Evolutionary conservation across 208 protist genomes (phyloP), one percentile per base, ranked within the genome.

Genomic region (Leishmania turanica): DNA sequence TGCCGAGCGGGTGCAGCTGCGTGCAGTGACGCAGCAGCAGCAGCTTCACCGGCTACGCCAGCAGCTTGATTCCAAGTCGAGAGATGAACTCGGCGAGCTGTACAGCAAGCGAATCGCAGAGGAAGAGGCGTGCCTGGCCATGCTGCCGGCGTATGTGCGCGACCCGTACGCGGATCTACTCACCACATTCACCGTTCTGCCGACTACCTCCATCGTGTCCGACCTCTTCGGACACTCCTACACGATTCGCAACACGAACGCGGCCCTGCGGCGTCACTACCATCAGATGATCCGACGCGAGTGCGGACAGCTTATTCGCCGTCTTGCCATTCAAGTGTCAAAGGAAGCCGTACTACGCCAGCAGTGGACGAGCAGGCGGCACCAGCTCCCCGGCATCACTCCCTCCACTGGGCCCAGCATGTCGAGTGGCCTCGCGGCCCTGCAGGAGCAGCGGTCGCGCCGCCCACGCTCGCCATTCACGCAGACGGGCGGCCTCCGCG

Each of bases 181-280:
- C 60, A 90, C 82, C 79, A 88, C 94, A 49, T 86, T 92, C 78
- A 88, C 87, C 24, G 84, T 95, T 34, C 85, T 96, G 37, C 93
- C 93, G 21, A 92, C 89, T 37, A 71, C 93, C 31, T 88, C 90
- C 40, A 85, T 94, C 42, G 88, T 87, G 27, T 78, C 87, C 54
- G 90, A 91, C 69, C 88, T 83, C 58, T 96, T 94, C 81, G 93
- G 93, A 13, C 84, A 78, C 58, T 86, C 86, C 76, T 93, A 92
- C 76, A 77, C 83, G n/a, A 82, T 92, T 17, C 91, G 91, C 75
- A 93, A 90, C 86, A 90, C 89, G 1, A 87, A 88, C 37, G 82
- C 80, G 15, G 74, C 77, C 7, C 69, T 95, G 47, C 76, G 84
- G 27, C 81, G 81, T 19, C 78, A 89, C 76, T 95, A 96, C 69